These are phyloP conservation scores for Cucurbita maxima DNA, from an alignment of 306 rosid species.

Conservation along the genomic window DNA sequence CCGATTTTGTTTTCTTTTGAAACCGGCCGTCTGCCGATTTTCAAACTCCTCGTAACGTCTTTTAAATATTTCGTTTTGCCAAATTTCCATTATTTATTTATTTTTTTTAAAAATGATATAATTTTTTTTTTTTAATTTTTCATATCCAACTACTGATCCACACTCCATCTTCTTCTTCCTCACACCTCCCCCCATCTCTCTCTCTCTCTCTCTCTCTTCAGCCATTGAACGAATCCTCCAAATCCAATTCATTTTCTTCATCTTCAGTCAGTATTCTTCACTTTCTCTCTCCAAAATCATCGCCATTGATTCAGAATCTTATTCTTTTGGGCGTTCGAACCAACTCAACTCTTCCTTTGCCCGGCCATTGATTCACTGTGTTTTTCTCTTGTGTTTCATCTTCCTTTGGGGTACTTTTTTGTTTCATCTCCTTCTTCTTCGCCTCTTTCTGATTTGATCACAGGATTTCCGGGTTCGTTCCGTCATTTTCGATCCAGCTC, in stretches of 20 bases:
- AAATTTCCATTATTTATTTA: not conserved
- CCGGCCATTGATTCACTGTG: slow-evolving; percentile 28
- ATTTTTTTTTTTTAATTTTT: not conserved
- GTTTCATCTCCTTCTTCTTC: not conserved
- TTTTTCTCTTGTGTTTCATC: slow-evolving; percentile 9
- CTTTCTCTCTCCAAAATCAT: slow-evolving; percentile 4
- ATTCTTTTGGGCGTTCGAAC: not conserved
- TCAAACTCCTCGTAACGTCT: slow-evolving; percentile 31
- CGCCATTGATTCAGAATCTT: slow-evolving; percentile 11
- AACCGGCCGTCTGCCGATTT: slow-evolving; percentile 16
- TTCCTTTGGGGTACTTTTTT: not conserved
- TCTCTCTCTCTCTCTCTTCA: slow-evolving; percentile 11
- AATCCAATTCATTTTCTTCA: slow-evolving; percentile 2
- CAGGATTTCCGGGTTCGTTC: not conserved
- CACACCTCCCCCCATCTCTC: slow-evolving; percentile 5
- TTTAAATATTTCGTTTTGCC: not conserved
- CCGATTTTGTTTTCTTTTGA: not conserved
- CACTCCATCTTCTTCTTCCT: slow-evolving; percentile 8
- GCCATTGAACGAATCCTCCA: slow-evolving; percentile 4
- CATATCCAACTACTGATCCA: slow-evolving; percentile 11
- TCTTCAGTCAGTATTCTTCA: not conserved
- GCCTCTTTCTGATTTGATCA: not conserved
- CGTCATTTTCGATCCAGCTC: slow-evolving; percentile 35
- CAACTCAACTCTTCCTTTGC: slow-evolving; percentile 6
- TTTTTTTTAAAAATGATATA: not conserved